Conservation (phyloP, 179 eudicot genomes). For the Pouteria campechiana region DNA sequence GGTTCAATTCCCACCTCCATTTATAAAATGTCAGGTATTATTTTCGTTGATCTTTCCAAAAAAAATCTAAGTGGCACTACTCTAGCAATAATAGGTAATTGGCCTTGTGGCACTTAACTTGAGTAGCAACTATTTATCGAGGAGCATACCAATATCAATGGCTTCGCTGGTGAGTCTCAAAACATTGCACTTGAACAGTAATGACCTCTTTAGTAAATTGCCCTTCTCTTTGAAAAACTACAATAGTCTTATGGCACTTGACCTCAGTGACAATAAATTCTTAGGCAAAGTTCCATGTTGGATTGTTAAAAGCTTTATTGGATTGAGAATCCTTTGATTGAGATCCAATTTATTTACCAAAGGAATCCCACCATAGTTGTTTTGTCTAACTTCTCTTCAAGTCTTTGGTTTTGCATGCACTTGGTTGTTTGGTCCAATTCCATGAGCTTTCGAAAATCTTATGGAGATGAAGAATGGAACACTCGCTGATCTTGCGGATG, state of each 20-base stretch:
- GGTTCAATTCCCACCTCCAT: no score
- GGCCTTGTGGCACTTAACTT: conserved; percentile 11
- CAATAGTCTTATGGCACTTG: conserved; percentile 8
- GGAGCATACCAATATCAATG: conserved; percentile 17
- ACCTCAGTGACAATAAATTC: conserved; percentile 23
- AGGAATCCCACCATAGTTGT: conserved; percentile 7
- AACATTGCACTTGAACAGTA: conserved; percentile 17
- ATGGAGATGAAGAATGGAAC: conserved; percentile 3
- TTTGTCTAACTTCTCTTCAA: conserved; percentile 5
- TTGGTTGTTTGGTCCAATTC: background rate
- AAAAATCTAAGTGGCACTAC: conserved; percentile 19
- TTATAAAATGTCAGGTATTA: background rate
- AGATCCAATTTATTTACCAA: conserved; percentile 20
- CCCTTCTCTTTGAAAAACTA: conserved; percentile 16
- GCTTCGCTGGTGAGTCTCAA: background rate
- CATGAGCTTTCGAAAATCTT: background rate
- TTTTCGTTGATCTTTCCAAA: conserved; percentile 21
- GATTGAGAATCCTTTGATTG: conserved; percentile 17
- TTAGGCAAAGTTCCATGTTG: conserved; percentile 23
- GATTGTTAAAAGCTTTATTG: conserved; percentile 14
- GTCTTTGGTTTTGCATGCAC: no score
- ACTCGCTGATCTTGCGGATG: no score
- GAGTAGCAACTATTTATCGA: conserved; percentile 20
- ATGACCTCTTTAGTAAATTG: conserved; percentile 20
- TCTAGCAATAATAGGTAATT: conserved; percentile 16